These are phyloP conservation scores for Teunomyces kruisii DNA, from an alignment of 805 yeast genomes.

Conservation along the genomic window DNA sequence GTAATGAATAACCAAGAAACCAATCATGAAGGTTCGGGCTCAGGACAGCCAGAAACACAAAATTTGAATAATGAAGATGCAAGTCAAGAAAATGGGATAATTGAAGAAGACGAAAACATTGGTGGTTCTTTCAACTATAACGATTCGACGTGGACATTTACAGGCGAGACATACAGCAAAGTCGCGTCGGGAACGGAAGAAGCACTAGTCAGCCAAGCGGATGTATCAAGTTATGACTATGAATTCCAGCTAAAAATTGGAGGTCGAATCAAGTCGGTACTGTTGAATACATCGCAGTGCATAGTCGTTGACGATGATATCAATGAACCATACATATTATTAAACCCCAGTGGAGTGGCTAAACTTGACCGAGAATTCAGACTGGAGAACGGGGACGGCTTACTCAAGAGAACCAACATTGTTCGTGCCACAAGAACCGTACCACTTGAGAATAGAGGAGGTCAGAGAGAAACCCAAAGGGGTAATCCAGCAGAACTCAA, in stretches of 20 bases:
- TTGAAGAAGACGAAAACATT: too few species aligned
- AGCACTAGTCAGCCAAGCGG: slow-evolving; percentile 28
- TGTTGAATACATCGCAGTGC: slow-evolving; percentile 41
- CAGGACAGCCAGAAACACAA: not conserved
- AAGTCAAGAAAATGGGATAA: too few species aligned
- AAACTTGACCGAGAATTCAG: slow-evolving; percentile 18
- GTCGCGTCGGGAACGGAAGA: not conserved
- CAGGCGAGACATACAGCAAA: slow-evolving; percentile 20
- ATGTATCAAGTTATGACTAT: slow-evolving; percentile 23
- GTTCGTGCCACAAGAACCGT: not conserved
- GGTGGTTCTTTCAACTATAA: not conserved
- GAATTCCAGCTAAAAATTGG: slow-evolving; percentile 21
- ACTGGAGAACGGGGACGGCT: slow-evolving; percentile 12
- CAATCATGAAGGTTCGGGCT: not conserved
- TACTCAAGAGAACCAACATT: slow-evolving; percentile 9
- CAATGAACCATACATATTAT: slow-evolving; percentile 37
- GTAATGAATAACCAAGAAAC: not conserved
- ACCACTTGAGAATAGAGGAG: not conserved
- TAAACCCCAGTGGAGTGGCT: slow-evolving; percentile 37
- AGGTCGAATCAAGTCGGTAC: slow-evolving; percentile 11
- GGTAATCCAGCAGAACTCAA: not conserved
- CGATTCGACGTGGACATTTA: slow-evolving; percentile 17
- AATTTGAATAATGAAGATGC: too few species aligned
- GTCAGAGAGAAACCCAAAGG: not conserved
- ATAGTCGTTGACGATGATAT: slow-evolving; percentile 34